Percentiles rank a stretch among this genome's conserved stretches.
phyloP scores from a whole-genome alignment of 2,329 filamentous ascomycete genomes.

The Botryotinia convoluta region DNA sequence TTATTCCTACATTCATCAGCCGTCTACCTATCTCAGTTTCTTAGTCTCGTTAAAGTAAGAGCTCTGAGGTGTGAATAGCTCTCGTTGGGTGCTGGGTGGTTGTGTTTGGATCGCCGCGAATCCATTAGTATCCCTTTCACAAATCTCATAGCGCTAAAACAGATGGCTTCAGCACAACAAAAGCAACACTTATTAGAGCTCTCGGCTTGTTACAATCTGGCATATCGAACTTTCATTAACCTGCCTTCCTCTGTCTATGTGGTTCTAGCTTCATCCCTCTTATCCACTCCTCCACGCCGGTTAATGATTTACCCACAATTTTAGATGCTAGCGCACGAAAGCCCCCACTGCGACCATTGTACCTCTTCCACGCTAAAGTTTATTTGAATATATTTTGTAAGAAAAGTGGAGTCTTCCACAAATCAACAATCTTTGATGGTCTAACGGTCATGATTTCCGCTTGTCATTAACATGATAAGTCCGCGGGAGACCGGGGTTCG shows the following conservation, averaged over 20 bases:
- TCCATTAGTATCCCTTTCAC: neutral
- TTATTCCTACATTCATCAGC: no score
- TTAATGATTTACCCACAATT: neutral
- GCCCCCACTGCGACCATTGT: fast-evolving
- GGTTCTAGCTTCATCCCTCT: neutral
- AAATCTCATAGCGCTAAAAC: neutral
- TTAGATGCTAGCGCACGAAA: no score
- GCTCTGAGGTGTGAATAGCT: no score
- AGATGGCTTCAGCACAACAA: neutral
- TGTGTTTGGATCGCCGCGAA: neutral
- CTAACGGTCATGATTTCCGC: slow-evolving; percentile 41
- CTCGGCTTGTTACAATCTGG: neutral
- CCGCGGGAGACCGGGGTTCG: slow-evolving; percentile 34
- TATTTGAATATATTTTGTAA: neutral
- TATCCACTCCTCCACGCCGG: neutral
- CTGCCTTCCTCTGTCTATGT: neutral
- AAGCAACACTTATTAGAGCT: neutral
- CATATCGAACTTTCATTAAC: neutral
- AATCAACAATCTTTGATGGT: slow-evolving; percentile 30
- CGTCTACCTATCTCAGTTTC: no score
- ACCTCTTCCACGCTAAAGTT: no score
- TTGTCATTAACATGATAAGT: slow-evolving; percentile 31
- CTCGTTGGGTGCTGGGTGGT: neutral
- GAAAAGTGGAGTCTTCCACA: fast-evolving
- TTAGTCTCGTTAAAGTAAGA: no score